Evolutionary conservation across 2,329 filamentous ascomycete species (phyloP).

Genomic region (Gremmenia infestans): DNA sequence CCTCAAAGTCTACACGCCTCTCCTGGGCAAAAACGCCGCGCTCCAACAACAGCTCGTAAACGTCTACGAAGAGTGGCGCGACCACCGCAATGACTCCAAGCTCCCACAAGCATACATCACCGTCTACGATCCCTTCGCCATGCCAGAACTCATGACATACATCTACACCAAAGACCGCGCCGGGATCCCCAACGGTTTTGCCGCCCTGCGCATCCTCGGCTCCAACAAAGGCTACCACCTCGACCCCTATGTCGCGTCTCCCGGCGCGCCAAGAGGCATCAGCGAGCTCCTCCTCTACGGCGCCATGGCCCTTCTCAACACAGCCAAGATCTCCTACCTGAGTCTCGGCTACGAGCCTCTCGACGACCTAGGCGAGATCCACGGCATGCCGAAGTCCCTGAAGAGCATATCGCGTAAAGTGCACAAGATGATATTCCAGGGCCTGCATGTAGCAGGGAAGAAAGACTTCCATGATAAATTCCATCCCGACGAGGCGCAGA

Average conservation of each 20-base stretch:
- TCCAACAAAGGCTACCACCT: constrained; percentile 36
- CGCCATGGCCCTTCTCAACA: constrained; percentile 35
- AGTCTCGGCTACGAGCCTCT: constrained; percentile 37
- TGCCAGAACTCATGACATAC: constrained; percentile 37
- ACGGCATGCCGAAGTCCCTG: constrained; percentile 29
- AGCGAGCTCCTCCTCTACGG: constrained; percentile 36
- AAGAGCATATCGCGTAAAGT: constrained; percentile 29
- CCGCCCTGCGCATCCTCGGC: constrained; percentile 35
- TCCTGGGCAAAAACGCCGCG: constrained; percentile 26
- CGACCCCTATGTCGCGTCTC: constrained; percentile 36
- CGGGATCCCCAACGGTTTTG: constrained; percentile 34
- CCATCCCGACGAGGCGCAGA: constrained; percentile 31
- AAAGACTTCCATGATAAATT: constrained; percentile 38
- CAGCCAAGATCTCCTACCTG: constrained; percentile 32
- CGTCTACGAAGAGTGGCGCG: constrained; percentile 37
- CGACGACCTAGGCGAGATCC: constrained; percentile 30
- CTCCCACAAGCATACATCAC: constrained; percentile 37
- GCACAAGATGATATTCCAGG: constrained; percentile 31
- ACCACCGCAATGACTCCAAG: constrained; percentile 29
- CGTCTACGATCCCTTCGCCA: constrained; percentile 36
- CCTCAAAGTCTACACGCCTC: constrained; percentile 34
- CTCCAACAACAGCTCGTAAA: constrained; percentile 32
- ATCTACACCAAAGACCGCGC: constrained; percentile 33
- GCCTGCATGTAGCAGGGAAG: constrained; percentile 35
- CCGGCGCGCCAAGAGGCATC: constrained; percentile 33